These are phyloP conservation scores for Poterioochromonas sp. DNA, from an alignment of 352 stramenopile genomes.

Conservation along the genomic window DNA sequence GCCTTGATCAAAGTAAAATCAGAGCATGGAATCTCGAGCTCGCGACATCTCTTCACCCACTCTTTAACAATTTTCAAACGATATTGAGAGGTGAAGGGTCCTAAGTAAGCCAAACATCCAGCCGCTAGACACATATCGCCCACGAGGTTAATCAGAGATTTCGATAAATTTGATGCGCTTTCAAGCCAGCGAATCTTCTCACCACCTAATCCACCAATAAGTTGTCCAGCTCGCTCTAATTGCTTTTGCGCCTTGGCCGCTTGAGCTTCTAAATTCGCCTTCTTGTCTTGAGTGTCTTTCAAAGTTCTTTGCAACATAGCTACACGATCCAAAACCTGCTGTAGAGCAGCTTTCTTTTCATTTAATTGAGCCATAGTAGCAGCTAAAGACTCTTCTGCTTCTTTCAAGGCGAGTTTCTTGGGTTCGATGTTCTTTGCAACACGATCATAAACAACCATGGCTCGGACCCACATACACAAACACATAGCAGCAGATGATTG, in stretches of 20 bases:
- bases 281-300: constrained; percentile 75
- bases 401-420: constrained; percentile 56
- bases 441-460: constrained; percentile 84
- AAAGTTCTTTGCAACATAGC: constrained; percentile 63
- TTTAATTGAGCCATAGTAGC: constrained; percentile 35
- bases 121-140: constrained; percentile 81
- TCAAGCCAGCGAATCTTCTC: constrained; percentile 79
- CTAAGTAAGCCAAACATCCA: constrained; percentile 79
- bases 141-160: constrained; percentile 77
- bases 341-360: constrained; percentile 41
- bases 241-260: constrained; percentile 70
- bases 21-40: constrained; percentile 65
- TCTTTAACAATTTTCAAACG: constrained; percentile 57
- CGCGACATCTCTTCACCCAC: constrained; percentile 69
- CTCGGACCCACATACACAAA: constrained; percentile 83
- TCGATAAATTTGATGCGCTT: constrained; percentile 56
- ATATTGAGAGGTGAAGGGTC: constrained; percentile 43
- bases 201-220: constrained; percentile 74
- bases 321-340: constrained; percentile 43
- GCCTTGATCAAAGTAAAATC: constrained; percentile 70
- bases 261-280: constrained; percentile 75
- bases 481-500: constrained; percentile 78
- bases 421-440: constrained; percentile 83
- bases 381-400: constrained; percentile 19
- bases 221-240: constrained; percentile 68